Evolutionary conservation across 495 filamentous ascomycete species (phyloP), one percentile per base, ranked within the genome.

Genomic region (Penicillium silybi): DNA sequence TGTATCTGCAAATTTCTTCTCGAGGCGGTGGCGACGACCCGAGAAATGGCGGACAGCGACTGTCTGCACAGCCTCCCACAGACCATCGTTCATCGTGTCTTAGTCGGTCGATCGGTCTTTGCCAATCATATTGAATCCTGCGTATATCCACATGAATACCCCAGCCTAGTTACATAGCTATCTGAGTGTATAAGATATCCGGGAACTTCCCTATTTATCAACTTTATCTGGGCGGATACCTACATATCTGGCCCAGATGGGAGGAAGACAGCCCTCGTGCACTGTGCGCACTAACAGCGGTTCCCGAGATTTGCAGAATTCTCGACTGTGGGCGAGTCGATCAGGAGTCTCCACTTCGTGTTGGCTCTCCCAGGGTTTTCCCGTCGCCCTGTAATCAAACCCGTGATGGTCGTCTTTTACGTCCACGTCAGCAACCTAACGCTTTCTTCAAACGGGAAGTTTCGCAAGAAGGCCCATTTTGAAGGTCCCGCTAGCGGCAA

Each of bases 41-140:
- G 19, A 39, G 4, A 22, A 38, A 59, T n/a, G 49, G 15, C 47
- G 60, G 40, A 47, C 57, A 20, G 26, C 49, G n/a, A n/a, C n/a
- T n/a, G n/a, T n/a, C n/a, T n/a, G n/a, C n/a, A n/a, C 29, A 32
- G 29, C 29, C 8, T 32, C 29, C 7, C 7, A 10, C 29, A 32
- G 11, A 13, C 29, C 29, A 32, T 32, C 29, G 29, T 10, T 32
- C 10, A 13, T 32, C 29, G 11, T 13, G 29, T 32, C 29, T 13
- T 13, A 13, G 29, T 13, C 29, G 11, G 29, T 32, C 29, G 29
- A 32, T 32, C 11, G 9, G 29, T 32, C 11, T 32, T 3, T 13
- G 11, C 29, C 29, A 32, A 32, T 10, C 1, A 13, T 13, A 3
- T 10, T 13, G 11, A 32, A 13, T 11, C 29, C 29, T 13, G 6